Evolutionary conservation across 148 eudicot genomes (phyloP).

Genomic region (Rhododendron molle): DNA sequence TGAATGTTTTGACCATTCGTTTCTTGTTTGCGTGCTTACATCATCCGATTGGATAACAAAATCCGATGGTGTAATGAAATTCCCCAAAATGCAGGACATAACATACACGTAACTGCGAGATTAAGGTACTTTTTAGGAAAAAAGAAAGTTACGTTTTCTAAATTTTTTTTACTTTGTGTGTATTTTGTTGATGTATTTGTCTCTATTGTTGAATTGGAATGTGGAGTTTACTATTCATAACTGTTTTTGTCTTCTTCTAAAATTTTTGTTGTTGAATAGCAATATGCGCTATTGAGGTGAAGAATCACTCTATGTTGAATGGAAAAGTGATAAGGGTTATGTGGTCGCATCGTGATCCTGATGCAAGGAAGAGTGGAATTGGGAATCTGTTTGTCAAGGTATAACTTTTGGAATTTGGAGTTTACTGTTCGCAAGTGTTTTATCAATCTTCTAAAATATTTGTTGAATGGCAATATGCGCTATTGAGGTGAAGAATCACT

Average conservation of each 20-base stretch:
- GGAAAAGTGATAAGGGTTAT: slow-evolving; percentile 59
- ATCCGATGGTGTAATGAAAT: neutral
- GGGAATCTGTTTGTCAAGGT: slow-evolving; percentile 84
- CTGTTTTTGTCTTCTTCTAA: neutral
- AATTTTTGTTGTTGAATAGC: slow-evolving; percentile 31
- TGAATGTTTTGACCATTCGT: neutral
- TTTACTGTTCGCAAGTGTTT: neutral
- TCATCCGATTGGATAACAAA: neutral
- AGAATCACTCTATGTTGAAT: slow-evolving; percentile 46
- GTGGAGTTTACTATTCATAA: neutral
- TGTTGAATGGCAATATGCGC: slow-evolving; percentile 45
- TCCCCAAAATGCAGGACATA: neutral
- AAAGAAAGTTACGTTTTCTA: neutral
- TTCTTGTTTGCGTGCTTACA: neutral
- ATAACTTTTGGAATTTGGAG: slow-evolving; percentile 8
- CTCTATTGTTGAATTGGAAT: neutral
- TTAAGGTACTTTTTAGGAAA: neutral
- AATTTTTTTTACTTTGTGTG: neutral
- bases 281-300: slow-evolving; percentile 53
- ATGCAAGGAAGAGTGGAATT: slow-evolving; percentile 59
- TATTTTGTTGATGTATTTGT: neutral
- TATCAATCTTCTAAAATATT: neutral
- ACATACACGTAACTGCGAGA: neutral
- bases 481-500: slow-evolving; percentile 61
- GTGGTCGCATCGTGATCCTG: slow-evolving; percentile 77